Percentiles rank a stretch among this genome's conserved stretches.
These are phyloP conservation scores for Candida orba DNA, from an alignment of 805 yeast genomes.

Conservation along the genomic window DNA sequence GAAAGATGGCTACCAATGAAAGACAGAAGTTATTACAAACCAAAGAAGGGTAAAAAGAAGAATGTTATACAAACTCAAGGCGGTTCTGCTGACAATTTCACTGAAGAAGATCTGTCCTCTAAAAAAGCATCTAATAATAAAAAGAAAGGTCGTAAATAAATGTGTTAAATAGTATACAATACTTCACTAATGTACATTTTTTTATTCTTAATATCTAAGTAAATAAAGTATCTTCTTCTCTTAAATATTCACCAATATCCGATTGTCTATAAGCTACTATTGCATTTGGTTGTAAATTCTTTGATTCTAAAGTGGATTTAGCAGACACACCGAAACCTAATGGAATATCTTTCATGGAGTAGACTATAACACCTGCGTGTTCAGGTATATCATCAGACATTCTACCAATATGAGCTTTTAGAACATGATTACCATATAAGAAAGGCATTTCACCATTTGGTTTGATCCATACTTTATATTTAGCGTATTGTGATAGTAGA, in stretches of 20 bases:
- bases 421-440: constrained; percentile 89
- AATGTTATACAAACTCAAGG: constrained; percentile 49
- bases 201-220: constrained; percentile 36
- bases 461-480: constrained; percentile 93
- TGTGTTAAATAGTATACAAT: no score
- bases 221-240: constrained; percentile 95
- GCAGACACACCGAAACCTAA: constrained; percentile 95
- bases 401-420: constrained; percentile 94
- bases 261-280: constrained; percentile 96
- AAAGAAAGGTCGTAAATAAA: constrained; percentile 23
- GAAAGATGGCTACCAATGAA: constrained; percentile 92
- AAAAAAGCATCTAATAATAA: constrained; percentile 10
- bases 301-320: constrained; percentile 81
- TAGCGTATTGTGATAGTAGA: constrained; percentile 78
- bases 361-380: constrained; percentile 91
- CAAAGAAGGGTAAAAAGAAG: constrained; percentile 51
- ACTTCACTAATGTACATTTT: no score
- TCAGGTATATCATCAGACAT: constrained; percentile 98
- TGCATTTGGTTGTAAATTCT: constrained; percentile 85
- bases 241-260: constrained; percentile 94
- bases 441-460: constrained; percentile 98
- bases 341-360: constrained; percentile 87
- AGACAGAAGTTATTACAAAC: constrained; percentile 77
- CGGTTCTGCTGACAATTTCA: constrained; percentile 41
- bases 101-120: constrained; percentile 29